phyloP scores from a whole-genome alignment of 2,329 filamentous ascomycete species.

The Pseudogymnoascus sp. region DNA sequence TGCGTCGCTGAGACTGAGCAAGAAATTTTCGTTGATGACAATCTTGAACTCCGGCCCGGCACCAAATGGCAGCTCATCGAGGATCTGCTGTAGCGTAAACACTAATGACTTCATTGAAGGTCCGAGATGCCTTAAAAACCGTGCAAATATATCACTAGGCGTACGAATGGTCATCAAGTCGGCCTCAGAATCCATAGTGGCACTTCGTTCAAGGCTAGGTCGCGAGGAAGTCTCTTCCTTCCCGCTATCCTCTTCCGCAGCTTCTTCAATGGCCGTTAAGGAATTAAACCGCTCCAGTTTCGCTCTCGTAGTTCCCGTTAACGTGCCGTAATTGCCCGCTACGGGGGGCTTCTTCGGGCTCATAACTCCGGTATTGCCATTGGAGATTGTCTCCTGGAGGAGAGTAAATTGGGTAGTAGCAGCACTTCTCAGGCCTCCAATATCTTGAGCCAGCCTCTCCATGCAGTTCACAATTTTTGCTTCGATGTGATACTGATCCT shows the following conservation, averaged over 20 bases:
- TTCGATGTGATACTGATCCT: constrained; percentile 72
- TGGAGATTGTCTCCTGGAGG: constrained; percentile 53
- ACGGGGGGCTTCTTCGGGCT: not conserved
- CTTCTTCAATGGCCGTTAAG: constrained; percentile 57
- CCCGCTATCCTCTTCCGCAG: constrained; percentile 48
- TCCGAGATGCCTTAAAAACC: constrained; percentile 82
- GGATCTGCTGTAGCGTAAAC: constrained; percentile 79
- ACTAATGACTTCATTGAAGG: constrained; percentile 96
- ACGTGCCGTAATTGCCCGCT: not conserved
- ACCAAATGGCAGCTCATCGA: constrained; percentile 80
- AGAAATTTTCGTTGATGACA: constrained; percentile 70
- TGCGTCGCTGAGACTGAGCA: constrained; percentile 72
- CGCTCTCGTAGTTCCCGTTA: constrained; percentile 30
- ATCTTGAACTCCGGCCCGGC: constrained; percentile 60
- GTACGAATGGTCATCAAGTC: constrained; percentile 32
- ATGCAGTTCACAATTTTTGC: constrained; percentile 75
- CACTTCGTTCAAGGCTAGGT: constrained; percentile 8
- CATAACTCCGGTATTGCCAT: constrained; percentile 2
- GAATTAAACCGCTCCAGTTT: constrained; percentile 39
- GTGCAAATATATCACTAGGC: constrained; percentile 79
- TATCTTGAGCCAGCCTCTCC: constrained; percentile 76
- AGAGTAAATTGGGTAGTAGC: constrained; percentile 83
- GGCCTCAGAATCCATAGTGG: not conserved
- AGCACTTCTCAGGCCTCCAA: constrained; percentile 84
- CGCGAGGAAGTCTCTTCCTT: constrained; percentile 33